Base-by-base conservation (phyloP, 2,329 filamentous ascomycete species). In the Aspergillus unguis region DNA sequence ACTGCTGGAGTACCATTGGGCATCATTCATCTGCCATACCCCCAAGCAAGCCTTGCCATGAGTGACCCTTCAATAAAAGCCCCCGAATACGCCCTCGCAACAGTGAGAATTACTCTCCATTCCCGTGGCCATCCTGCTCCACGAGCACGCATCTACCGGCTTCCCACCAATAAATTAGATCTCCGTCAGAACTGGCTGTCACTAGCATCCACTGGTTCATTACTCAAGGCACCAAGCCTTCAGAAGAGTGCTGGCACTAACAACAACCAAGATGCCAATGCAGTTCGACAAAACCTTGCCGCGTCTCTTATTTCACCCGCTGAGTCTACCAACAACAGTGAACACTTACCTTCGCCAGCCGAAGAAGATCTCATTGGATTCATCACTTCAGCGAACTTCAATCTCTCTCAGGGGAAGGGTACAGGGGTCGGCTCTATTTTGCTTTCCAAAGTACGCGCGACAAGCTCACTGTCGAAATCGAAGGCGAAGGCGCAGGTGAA, bases 331-430 rank as follows among this genome's bases (percentile, higher is more conserved):
- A 11, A 60, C 65, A 9, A 76, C 70, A 55, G 67, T 66, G 50
- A 65, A 61, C 46, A 71, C 66, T 65, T 75, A 4, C 70, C 84
- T 0, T 84, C 91, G n/a, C 92, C 92, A 0, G 77, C 79, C 7
- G 84, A 85, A 56, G 77, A 81, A 25, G 88, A 96, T 67, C 77
- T 97, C 9, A 82, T 97, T 46, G 94, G 94, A 0, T 99, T 95
- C 67, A 85, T 96, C 26, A 96, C 91, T 2, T 87, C 87, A 1
- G 94, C 92, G 0, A 86, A 88, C 46, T 96, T 87, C 68, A 91
- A 87, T 63, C 80, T 97, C 2, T 82, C 83, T 2, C 83, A 87
- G 58, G 94, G 92, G 0, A 82, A 80, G 59, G 88, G 87, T 1
- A 85, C 84, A 11, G 92, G 85, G 0, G 78, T 97, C 54, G 94